Base-by-base conservation (phyloP, 2,329 filamentous ascomycete species). In the Aspergillaceae sp. region DNA sequence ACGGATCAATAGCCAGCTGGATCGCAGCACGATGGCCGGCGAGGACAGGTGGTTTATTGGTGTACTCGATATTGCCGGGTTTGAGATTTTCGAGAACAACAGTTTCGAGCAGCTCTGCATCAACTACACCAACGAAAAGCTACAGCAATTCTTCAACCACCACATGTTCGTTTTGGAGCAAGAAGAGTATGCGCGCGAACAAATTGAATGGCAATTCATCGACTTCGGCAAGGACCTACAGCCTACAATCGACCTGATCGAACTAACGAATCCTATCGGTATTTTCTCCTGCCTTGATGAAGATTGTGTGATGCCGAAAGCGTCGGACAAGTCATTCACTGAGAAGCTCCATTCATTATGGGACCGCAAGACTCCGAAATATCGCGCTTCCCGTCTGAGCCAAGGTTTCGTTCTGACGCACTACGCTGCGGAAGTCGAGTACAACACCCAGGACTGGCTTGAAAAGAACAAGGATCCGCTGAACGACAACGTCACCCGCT, bases 81-180 rank as follows among this genome's bases (percentile, higher is more conserved):
- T 98, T 67, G 92, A 98, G 63, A 98, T 98, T 48, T 98, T 98
- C 58, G 90, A 98, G 57, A 80, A 87, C 60, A 98, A 98, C 73
- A 96, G 91, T 73, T 98, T 98, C 60, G 92, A 98, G 66, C 92
- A 98, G 67, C 78, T 98, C 4, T 98, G 92, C 73, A 98, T 98
- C 77, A 98, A 98, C 69, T 98, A 98, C 69, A 97, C 94, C 51
- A 98, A 98, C 69, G 92, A 98, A 67, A 98, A 96, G 67, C 80
- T 98, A 5, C 92, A 98, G 62, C 92, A 98, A 57, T 98, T 98
- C 67, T 98, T 98, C 78, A 98, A 98, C 60, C 92, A 98, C 64
- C 94, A 98, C 73, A 98, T 98, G 92, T 98, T 98, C 62, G 92
- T 98, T 7, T 75, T 98, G 5, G 92, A 98, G 64, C 92, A 98